These are phyloP conservation scores for Daldinia caldariorum DNA, from an alignment of 495 filamentous ascomycete genomes.

Conservation along the genomic window DNA sequence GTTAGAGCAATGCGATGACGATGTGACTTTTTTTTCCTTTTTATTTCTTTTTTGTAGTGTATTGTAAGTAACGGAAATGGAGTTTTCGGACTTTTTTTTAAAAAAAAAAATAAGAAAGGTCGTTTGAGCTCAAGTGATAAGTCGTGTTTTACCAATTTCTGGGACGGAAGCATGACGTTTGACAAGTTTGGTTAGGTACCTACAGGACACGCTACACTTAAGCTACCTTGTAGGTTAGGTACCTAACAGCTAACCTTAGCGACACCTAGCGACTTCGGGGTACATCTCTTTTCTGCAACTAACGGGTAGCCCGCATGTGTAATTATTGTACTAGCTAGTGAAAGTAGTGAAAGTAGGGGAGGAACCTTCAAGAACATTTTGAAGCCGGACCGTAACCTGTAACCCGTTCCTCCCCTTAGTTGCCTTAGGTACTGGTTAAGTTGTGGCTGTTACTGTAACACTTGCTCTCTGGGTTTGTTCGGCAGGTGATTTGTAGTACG, in stretches of 20 bases:
- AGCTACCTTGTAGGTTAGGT: too few relatives aligned
- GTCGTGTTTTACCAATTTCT: constrained; percentile 1
- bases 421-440: too few relatives aligned
- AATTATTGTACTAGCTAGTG: neutral
- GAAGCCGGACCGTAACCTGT: neutral
- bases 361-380: neutral
- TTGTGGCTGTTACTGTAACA: constrained; percentile 35
- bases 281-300: neutral
- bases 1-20: neutral
- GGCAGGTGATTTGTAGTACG: neutral
- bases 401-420: neutral
- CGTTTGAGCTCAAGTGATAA: too few relatives aligned
- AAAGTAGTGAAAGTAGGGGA: neutral
- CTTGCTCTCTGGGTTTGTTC: constrained; percentile 8
- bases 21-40: too few relatives aligned
- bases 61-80: too few relatives aligned
- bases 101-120: too few relatives aligned
- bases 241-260: neutral
- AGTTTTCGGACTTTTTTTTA: too few relatives aligned
- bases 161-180: constrained; percentile 37
- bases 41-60: too few relatives aligned
- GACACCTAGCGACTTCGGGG: neutral
- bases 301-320: neutral
- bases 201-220: too few relatives aligned
- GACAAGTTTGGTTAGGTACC: too few relatives aligned